Evolutionary conservation across 108 stramenopile genomes (phyloP), one percentile per base, ranked within the genome.

Genomic region (Cyclotella kingstonii): DNA sequence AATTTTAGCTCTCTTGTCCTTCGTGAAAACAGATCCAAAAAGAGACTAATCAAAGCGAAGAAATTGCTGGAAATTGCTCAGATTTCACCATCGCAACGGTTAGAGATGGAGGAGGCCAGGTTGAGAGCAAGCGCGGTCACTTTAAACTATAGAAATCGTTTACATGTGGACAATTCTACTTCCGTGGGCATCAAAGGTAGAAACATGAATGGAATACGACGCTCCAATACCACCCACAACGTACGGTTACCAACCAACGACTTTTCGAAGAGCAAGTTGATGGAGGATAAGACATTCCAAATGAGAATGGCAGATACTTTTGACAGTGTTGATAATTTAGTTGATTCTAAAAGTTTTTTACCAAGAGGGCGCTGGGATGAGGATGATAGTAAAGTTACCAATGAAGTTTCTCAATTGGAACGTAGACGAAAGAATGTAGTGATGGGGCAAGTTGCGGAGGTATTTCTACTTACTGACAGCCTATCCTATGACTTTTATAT

Each of bases 251-350:
- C 4, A 29, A 30, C 2, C 27, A 53, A 10, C 28, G 34, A 5
- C 7, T n/a, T 28, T 8, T 2, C 12, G 9, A 12, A 19, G 18
- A 15, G 19, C 19, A 3, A 60, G 10, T 31, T 10, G 4, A 3
- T 25, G 10, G 15, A 41, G 33, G 15, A 5, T 15, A 25, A 23
- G 9, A 39, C 46, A 34, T 60, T 54, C n/a, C 34, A 63, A 58
- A 54, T 73, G 58, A 51, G 72, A 54, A 73, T 73, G 72, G 72
- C 63, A 8, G 63, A 60, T 39, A 73, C 72, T 15, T 73, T 73
- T 54, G 72, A 73, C 30, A 73, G 71, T 50, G 62, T 73, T 31
- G 71, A 73, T 64, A 73, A 73, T 53, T 46, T 59, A 25, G 71
- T 73, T 0, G 71, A 73, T 53, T 60, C 58, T 42, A 73, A 73